Evolutionary conservation across 495 filamentous ascomycete species (phyloP).

Genomic region (Hypoxylon trugodes): DNA sequence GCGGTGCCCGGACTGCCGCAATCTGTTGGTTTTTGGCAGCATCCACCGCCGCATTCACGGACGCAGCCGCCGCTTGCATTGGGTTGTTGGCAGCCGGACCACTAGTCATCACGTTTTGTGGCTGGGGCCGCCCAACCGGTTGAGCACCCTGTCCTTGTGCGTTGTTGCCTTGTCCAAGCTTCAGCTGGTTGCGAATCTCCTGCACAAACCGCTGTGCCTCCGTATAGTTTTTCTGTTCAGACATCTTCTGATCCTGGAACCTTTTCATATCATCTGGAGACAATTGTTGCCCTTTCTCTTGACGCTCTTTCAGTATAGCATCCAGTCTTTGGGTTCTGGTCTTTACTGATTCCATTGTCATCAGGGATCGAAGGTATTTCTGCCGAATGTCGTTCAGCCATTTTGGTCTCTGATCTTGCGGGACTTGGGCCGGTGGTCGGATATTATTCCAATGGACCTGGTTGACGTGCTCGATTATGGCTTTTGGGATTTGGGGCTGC

Average conservation of each 20-base stretch:
- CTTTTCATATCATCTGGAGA: conserved; percentile 47
- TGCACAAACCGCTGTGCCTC: conserved; percentile 48
- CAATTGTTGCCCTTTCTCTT: conserved; percentile 43
- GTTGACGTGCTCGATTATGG: conserved; percentile 48
- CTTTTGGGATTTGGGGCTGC: conserved; percentile 29
- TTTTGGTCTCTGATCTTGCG: conserved; percentile 41
- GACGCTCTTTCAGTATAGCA: conserved; percentile 43
- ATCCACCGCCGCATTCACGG: conserved; percentile 60
- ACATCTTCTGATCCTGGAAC: conserved; percentile 40
- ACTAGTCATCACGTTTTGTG: conserved; percentile 18
- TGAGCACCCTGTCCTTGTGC: conserved; percentile 36
- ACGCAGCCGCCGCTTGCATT: conserved; percentile 40
- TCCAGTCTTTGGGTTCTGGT: conserved; percentile 37
- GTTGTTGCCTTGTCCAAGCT: conserved; percentile 19
- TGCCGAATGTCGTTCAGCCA: conserved; percentile 44
- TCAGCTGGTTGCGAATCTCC: conserved; percentile 44
- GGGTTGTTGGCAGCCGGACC: conserved; percentile 32
- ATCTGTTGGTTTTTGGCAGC: conserved; percentile 62
- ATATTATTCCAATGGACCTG: conserved; percentile 47
- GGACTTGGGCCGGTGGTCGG: conserved; percentile 17
- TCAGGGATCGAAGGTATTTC: conserved; percentile 45
- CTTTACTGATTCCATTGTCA: conserved; percentile 48
- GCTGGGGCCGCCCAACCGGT: conserved; percentile 30
- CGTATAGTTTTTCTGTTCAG: conserved; percentile 43
- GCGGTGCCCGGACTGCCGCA: conserved; percentile 42